Evolutionary conservation across 352 stramenopile genomes (phyloP).

Genomic region (Phytophthora cryptogea): DNA sequence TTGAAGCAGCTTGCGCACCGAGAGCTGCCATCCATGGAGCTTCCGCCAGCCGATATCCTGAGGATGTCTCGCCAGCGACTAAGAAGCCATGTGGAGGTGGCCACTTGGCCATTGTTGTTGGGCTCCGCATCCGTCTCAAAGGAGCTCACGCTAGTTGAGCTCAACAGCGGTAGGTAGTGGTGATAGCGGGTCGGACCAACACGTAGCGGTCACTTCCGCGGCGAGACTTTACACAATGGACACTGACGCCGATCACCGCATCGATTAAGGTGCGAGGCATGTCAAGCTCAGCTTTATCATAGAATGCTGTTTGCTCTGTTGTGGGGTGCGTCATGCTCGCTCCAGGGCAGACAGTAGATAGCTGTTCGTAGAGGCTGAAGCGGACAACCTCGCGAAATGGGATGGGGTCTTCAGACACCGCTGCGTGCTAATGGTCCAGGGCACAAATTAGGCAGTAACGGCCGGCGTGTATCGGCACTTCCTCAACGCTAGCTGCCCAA

Average conservation of each 20-base stretch:
- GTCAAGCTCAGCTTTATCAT: neutral
- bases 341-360: neutral
- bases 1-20: constrained; percentile 13
- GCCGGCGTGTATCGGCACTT: neutral
- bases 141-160: too few species aligned
- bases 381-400: neutral
- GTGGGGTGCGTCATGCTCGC: neutral
- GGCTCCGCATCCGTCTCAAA: too few species aligned
- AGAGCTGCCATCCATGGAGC: constrained; percentile 6
- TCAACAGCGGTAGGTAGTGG: neutral
- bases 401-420: neutral
- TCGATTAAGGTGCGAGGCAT: neutral
- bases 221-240: neutral
- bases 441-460: neutral
- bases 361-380: neutral
- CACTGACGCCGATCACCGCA: constrained; percentile 1
- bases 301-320: neutral
- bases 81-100: constrained; percentile 8
- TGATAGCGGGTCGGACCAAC: neutral
- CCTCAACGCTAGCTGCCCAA: neutral
- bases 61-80: neutral
- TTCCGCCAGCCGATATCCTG: constrained; percentile 2
- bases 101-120: neutral
- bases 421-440: neutral
- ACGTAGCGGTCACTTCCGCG: neutral